Base-by-base conservation (phyloP, 2,329 filamentous ascomycete species). In the Colletotrichum sp. region DNA sequence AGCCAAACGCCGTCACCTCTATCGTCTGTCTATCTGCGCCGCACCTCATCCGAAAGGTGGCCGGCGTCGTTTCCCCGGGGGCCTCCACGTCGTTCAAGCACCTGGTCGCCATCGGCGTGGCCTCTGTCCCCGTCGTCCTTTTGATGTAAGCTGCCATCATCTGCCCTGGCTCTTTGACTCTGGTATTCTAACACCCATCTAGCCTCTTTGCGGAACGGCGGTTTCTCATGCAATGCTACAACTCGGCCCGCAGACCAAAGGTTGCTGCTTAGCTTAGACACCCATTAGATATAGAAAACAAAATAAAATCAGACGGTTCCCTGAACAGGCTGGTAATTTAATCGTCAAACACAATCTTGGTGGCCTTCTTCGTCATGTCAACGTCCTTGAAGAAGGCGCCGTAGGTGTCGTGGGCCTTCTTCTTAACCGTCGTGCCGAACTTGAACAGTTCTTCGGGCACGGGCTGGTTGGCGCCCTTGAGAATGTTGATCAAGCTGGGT, bases 361-460 rank as follows among this genome's bases (percentile, higher is more conserved):
- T 97, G 32, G 95, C 93, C 84, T 94, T 93, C 86, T 96, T 94
- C 83, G 91, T 95, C 84, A 93, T 93, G 80, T 95, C 94, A 10
- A 95, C 93, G 80, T 98, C 95, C 86, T 97, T 98, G 89, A 94
- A 98, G 84, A 98, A 98, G 36, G 96, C 95, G 73, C 97, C 97
- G 83, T 98, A 99, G 64, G 95, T 94, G 81, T 96, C 94, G 87
- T 99, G 97, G 65, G 93, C 91, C 95, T 98, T 98, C 92, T 98
- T 98, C 92, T 98, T 99, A 68, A 99, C 97, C 1, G 96, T 98
- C 26, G 96, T 98, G 81, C 97, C 97, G 80, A 98, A 99, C 87
- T 98, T 98, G 84, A 98, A 89, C 48, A 99, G 88, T 30, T 95
- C 94, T 58, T 98, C 95, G 4, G 97, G 97, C 1, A 99, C 95